These are phyloP conservation scores for Rostrohypoxylon terebratum DNA, from an alignment of 495 filamentous ascomycete genomes.

Conservation along the genomic window DNA sequence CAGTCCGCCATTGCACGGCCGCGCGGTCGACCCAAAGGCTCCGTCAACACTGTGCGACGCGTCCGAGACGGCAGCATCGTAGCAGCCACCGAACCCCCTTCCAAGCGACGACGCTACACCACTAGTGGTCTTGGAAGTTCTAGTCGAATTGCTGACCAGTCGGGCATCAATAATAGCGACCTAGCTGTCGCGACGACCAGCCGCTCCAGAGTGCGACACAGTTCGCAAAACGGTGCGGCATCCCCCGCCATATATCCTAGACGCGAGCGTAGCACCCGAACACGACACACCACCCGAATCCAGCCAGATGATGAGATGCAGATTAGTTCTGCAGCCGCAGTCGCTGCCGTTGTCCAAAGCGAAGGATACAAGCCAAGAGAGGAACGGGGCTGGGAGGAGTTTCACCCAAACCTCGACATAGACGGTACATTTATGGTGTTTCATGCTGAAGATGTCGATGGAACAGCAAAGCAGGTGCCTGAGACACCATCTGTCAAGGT, in stretches of 20 bases:
- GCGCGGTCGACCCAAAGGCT: slow-evolving; percentile 57
- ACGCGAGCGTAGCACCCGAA: slow-evolving; percentile 65
- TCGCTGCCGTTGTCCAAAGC: slow-evolving; percentile 84
- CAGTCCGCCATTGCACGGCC: slow-evolving; percentile 55
- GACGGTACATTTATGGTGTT: slow-evolving; percentile 82
- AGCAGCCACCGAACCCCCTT: slow-evolving; percentile 64
- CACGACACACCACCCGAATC: slow-evolving; percentile 61
- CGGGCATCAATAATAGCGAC: slow-evolving; percentile 65
- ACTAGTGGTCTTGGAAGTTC: slow-evolving; percentile 85
- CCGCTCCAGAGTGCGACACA: slow-evolving; percentile 52
- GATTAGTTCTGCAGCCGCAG: slow-evolving; percentile 83
- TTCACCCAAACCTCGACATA: slow-evolving; percentile 93
- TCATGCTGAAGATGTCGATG: slow-evolving; percentile 86
- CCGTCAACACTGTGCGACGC: slow-evolving; percentile 57
- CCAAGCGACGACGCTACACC: slow-evolving; percentile 70
- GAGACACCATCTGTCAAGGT: slow-evolving; percentile 54
- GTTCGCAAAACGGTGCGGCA: slow-evolving; percentile 49
- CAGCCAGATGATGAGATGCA: slow-evolving; percentile 65
- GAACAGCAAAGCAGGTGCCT: slow-evolving; percentile 60
- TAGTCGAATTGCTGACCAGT: slow-evolving; percentile 77
- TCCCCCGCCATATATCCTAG: slow-evolving; percentile 59
- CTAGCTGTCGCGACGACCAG: slow-evolving; percentile 48
- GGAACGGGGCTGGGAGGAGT: slow-evolving; percentile 96
- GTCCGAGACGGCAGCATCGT: slow-evolving; percentile 52
- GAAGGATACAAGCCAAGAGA: slow-evolving; percentile 98